Percentiles rank a stretch among this genome's conserved stretches.
phyloP scores from a whole-genome alignment of 768 basidiomycete genomes.

The Flagelloscypha sp. region DNA sequence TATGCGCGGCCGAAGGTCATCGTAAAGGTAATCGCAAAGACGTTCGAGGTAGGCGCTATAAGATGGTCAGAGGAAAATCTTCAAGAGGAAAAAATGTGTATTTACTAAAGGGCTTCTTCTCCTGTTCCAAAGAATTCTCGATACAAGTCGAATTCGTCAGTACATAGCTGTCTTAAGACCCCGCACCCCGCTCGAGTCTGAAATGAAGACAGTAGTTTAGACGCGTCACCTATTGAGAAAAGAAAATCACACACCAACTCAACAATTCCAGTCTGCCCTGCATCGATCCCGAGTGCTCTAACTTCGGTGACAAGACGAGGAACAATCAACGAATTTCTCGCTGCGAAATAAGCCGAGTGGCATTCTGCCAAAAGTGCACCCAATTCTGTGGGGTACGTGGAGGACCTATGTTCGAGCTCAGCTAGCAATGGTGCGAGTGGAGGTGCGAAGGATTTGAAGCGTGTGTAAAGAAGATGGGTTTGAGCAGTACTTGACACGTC shows the following conservation, averaged over 20 bases:
- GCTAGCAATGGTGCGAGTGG: constrained; percentile 71
- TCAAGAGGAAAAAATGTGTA: constrained; percentile 16
- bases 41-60: constrained; percentile 79
- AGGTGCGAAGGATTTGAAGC: constrained; percentile 66
- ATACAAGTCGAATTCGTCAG: constrained; percentile 83
- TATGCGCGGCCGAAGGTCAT: constrained; percentile 91
- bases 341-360: constrained; percentile 72
- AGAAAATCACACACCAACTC: constrained; percentile 51
- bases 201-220: constrained; percentile 4
- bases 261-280: constrained; percentile 72
- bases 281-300: constrained; percentile 72
- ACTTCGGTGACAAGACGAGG: constrained; percentile 77
- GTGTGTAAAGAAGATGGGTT: constrained; percentile 81
- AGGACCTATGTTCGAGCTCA: constrained; percentile 78
- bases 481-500: constrained; percentile 75
- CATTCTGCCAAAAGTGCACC: constrained; percentile 78
- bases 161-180: constrained; percentile 86
- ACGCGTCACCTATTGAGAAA: constrained; percentile 1
- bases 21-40: constrained; percentile 90
- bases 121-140: constrained; percentile 83
- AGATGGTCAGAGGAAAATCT: background rate
- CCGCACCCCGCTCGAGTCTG: constrained; percentile 89
- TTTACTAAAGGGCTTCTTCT: constrained; percentile 64
- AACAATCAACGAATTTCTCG: constrained; percentile 64
- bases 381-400: constrained; percentile 76